phyloP scores from a whole-genome alignment of 352 stramenopile species.

The Phytophthora podocarpi region DNA sequence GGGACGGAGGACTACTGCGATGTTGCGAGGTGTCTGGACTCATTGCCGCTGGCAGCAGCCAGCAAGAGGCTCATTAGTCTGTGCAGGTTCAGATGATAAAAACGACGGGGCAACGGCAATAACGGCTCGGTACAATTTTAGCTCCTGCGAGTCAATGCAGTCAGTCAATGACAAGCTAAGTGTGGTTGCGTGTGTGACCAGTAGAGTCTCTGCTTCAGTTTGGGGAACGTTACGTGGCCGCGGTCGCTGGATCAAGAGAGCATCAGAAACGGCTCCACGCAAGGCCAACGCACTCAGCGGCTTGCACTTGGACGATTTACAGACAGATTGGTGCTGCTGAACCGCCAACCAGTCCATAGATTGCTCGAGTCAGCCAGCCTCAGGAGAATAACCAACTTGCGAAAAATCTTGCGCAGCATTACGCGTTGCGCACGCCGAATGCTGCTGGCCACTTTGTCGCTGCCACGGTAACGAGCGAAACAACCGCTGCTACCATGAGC shows the following conservation, averaged over 20 bases:
- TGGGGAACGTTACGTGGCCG: conserved; percentile 19
- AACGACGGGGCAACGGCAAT: conserved; percentile 6
- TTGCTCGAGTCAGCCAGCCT: too few species aligned
- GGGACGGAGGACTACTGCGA: conserved; percentile 24
- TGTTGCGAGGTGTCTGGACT: conserved; percentile 24
- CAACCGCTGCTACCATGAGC: too few species aligned
- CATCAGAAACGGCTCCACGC: conserved; percentile 12
- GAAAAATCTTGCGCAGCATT: too few species aligned
- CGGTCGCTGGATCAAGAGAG: conserved; percentile 6
- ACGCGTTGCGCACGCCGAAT: too few species aligned
- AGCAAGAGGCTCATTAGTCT: conserved; percentile 3
- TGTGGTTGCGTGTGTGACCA: background rate
- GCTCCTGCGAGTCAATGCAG: background rate
- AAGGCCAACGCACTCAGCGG: background rate
- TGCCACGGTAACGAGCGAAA: too few species aligned
- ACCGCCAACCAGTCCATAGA: conserved; percentile 10
- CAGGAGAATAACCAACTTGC: too few species aligned
- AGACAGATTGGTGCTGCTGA: conserved; percentile 9
- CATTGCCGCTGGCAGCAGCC: conserved; percentile 14
- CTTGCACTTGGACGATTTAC: conserved; percentile 6
- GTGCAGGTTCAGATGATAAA: conserved; percentile 15
- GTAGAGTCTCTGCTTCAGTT: conserved; percentile 4
- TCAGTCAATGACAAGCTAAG: conserved; percentile 1
- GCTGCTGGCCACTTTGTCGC: too few species aligned
- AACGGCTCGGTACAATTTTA: conserved; percentile 17